Base-by-base conservation (phyloP, 176 grass and related monocot species). In the Rhynchospora breviuscula region DNA sequence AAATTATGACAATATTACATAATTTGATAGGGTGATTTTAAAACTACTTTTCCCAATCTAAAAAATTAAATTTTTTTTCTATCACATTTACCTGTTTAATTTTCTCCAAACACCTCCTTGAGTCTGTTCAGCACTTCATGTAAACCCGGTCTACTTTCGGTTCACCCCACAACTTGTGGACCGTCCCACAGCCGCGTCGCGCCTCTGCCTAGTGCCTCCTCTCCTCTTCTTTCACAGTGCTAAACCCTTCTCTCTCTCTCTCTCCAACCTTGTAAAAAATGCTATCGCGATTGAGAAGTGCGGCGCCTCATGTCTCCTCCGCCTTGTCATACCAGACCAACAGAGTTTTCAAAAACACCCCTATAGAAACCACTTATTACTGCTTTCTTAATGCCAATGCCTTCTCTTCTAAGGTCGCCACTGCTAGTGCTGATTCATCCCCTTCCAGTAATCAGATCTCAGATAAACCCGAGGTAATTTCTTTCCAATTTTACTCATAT, bases 211-310 rank as follows among this genome's bases (percentile, higher is more conserved):
- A 17, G 6, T 17, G 49, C 29, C 43, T 17, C 48, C 2, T 18
- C 80, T 21, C 6, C 57, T 33, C 25, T 35, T 33, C 33, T 35
- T 49, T 53, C 56, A 23, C 40, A 29, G 19, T 35, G 29, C 5
- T 40, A 40, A 17, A 67, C 2, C 45, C 47, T 15, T 33, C 33
- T 63, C 13, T 10, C 70, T n/a, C n/a, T 17, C 15, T 45, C 8
- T 44, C 31, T 19, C 13, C 29, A 8, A 58, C 22, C 7, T 10
- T 23, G 75, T 31, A 66, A 79, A 75, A 43, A 35, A 70, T 85
- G 84, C 75, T 90, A 79, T 87, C 88, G 63, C 70, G 59, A 76
- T 90, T 86, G 90, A 87, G 90, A 85, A 77, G 81, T 25, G 87
- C 84, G 74, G 84, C 86, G 3, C 85, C 74, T 49, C 83, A 81